Evolutionary conservation across 345 rosid species (phyloP).

Genomic region (Lenwebbia sp.): DNA sequence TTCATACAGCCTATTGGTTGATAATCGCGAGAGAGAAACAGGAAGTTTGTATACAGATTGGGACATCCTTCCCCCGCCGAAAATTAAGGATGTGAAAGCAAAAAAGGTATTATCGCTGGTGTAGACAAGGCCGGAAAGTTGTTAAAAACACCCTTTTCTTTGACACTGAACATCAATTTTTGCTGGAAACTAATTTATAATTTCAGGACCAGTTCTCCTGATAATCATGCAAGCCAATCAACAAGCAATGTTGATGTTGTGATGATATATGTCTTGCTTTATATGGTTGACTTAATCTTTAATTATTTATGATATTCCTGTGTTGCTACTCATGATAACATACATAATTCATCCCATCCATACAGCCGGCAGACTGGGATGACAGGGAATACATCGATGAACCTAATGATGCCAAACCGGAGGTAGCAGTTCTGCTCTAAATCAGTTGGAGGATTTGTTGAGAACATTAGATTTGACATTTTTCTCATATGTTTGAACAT

Average conservation of each 20-base stretch:
- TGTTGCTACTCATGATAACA: neutral
- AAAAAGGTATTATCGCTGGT: conserved; percentile 46
- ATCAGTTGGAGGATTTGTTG: neutral
- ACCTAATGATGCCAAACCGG: conserved; percentile 67
- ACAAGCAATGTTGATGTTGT: neutral
- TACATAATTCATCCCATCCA: neutral
- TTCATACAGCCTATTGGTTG: conserved; percentile 68
- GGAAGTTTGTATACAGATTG: conserved; percentile 93
- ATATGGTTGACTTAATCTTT: neutral
- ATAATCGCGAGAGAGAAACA: conserved; percentile 76
- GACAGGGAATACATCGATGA: conserved; percentile 84
- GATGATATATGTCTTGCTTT: neutral
- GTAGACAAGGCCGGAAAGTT: neutral
- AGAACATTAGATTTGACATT: neutral
- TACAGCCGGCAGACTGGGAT: conserved; percentile 92
- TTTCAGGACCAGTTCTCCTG: neutral
- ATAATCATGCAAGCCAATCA: neutral
- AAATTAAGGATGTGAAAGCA: conserved; percentile 62
- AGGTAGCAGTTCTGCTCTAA: conserved; percentile 27
- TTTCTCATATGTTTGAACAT: neutral
- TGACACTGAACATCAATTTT: neutral
- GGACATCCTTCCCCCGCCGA: conserved; percentile 92
- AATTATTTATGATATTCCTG: neutral
- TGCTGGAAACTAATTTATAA: neutral
- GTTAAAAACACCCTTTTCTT: neutral